A percentile compares a stretch with the other conserved stretches of the same genome.
phyloP scores from a whole-genome alignment of 176 grass and related monocot genomes.

The Ananas comosus region DNA sequence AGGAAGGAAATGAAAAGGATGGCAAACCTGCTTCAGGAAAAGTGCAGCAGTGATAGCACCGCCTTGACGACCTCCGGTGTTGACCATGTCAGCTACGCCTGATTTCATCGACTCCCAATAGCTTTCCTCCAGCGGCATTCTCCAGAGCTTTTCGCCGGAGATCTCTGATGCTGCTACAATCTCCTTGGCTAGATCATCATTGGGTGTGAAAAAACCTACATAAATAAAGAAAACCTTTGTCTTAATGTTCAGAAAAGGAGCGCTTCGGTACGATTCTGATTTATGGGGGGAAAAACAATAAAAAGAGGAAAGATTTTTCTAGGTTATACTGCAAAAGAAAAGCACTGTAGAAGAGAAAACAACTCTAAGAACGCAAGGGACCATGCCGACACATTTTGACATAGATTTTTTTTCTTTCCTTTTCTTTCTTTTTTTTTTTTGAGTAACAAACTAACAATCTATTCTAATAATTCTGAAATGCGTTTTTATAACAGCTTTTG shows the following conservation, averaged over 20 bases:
- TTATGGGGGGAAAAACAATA: no score
- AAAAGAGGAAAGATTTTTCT: not conserved
- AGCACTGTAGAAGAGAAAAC: not conserved
- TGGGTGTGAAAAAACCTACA: constrained; percentile 78
- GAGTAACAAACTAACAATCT: no score
- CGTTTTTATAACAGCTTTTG: not conserved
- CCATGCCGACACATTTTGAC: no score
- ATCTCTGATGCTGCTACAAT: constrained; percentile 56
- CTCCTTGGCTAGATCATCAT: constrained; percentile 83
- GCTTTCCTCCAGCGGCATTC: constrained; percentile 83
- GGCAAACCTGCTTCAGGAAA: constrained; percentile 84
- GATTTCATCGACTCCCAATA: constrained; percentile 98
- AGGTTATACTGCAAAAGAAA: not conserved
- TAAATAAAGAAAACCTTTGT: not conserved
- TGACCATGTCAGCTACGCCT: constrained; percentile 88
- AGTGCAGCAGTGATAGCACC: constrained; percentile 80
- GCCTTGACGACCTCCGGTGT: constrained; percentile 77
- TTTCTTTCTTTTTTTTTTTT: no score
- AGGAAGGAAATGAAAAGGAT: not conserved
- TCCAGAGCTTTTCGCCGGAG: constrained; percentile 93
- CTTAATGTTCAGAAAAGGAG: not conserved
- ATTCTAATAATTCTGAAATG: no score
- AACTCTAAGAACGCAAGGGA: not conserved
- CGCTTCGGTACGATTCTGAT: not conserved
- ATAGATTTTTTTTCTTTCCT: no score